Evolutionary conservation across 1,284 basidiomycete species (phyloP).

Genomic region (Pseudozyma flocculosa): DNA sequence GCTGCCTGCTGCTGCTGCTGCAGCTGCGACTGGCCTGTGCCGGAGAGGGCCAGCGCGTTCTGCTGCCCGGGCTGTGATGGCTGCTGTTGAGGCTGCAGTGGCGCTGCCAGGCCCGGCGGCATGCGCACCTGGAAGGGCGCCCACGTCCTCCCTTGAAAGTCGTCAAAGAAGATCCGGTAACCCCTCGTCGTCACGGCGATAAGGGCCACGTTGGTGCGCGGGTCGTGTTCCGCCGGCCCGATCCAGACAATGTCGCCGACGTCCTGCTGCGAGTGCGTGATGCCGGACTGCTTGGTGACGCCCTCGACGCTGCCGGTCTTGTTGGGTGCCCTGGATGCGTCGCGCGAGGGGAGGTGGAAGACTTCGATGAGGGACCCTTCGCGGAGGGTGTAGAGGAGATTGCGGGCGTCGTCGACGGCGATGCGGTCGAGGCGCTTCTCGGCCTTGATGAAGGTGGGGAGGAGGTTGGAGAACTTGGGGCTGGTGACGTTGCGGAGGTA

Average conservation of each 20-base stretch:
- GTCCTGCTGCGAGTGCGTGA: conserved; percentile 46
- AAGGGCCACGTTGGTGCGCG: conserved; percentile 37
- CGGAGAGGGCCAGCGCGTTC: conserved; percentile 3
- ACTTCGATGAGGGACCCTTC: conserved; percentile 52
- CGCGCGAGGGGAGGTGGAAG: conserved; percentile 41
- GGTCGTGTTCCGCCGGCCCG: conserved; percentile 34
- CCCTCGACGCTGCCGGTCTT: conserved; percentile 46
- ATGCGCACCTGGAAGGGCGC: conserved; percentile 16
- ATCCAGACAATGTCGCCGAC: conserved; percentile 49
- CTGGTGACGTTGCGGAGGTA: conserved; percentile 74
- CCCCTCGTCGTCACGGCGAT: conserved; percentile 55
- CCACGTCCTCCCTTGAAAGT: conserved; percentile 42
- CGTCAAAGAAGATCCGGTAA: conserved; percentile 53
- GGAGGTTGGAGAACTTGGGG: conserved; percentile 51
- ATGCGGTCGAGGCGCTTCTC: conserved; percentile 62
- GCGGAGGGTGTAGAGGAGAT: conserved; percentile 50
- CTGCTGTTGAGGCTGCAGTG: not conserved
- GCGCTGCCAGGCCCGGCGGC: conserved; percentile 5
- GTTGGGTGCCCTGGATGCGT: conserved; percentile 44
- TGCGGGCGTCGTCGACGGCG: conserved; percentile 45
- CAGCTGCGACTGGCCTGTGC: conserved; percentile 9
- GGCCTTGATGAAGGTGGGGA: conserved; percentile 60
- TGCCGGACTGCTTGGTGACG: conserved; percentile 48
- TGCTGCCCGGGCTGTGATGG: not conserved
- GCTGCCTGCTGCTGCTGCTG: conserved; percentile 7